Conservation (phyloP, 305 asterid species). For the Galium porrigens region DNA sequence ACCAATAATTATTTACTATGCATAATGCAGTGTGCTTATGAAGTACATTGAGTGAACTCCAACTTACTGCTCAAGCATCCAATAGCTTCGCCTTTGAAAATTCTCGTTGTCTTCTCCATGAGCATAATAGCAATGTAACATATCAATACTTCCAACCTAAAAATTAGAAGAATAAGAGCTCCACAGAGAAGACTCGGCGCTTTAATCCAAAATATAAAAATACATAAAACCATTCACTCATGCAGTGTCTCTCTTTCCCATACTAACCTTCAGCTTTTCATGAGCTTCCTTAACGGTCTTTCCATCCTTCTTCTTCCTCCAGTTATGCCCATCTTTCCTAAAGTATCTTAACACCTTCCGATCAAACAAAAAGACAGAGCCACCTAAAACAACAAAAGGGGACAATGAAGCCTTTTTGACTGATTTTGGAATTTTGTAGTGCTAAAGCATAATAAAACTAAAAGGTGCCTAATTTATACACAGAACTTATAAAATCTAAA, state of each 20-base stretch:
- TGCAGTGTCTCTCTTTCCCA: slow-evolving; percentile 2
- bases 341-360: slow-evolving; percentile 68
- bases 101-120: slow-evolving; percentile 85
- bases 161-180: slow-evolving; percentile 17
- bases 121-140: slow-evolving; percentile 93
- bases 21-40: background rate
- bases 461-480: background rate
- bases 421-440: background rate
- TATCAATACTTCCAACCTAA: slow-evolving; percentile 91
- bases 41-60: slow-evolving; percentile 4
- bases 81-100: slow-evolving; percentile 94
- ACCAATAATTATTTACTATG: background rate
- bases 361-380: slow-evolving; percentile 76
- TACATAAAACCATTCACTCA: slow-evolving; percentile 1
- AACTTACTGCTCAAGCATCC: slow-evolving; percentile 93
- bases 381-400: slow-evolving; percentile 37
- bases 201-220: background rate
- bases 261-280: slow-evolving; percentile 62
- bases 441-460: background rate
- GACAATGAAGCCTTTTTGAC: background rate
- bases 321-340: slow-evolving; percentile 79
- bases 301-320: slow-evolving; percentile 87
- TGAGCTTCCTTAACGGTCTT: slow-evolving; percentile 87
- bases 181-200: background rate
- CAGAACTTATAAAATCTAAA: background rate